Evolutionary conservation across 371 early-diverging fungal genomes (phyloP).

Genomic region (Rhizopus microsporus): DNA sequence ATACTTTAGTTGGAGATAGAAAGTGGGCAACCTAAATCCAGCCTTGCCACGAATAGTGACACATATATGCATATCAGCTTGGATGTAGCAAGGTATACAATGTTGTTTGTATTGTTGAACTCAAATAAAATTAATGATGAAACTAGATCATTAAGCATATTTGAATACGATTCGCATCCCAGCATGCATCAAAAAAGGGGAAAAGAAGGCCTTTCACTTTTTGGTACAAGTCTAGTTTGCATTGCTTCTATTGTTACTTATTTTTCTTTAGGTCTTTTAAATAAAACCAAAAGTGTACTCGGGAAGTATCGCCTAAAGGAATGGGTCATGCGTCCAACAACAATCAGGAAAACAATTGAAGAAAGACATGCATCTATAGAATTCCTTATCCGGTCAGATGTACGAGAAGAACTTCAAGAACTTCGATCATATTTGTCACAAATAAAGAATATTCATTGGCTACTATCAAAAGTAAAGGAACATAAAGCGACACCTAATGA

Average conservation of each 20-base stretch:
- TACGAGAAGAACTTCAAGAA: slow-evolving; percentile 34
- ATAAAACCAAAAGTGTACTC: slow-evolving; percentile 60
- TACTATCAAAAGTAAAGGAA: slow-evolving; percentile 52
- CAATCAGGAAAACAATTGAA: slow-evolving; percentile 44
- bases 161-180: slow-evolving; percentile 68
- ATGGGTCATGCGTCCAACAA: slow-evolving; percentile 69
- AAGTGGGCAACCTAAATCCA: too few relatives aligned
- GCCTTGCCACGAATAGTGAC: slow-evolving; percentile 19
- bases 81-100: background rate
- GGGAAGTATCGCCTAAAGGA: slow-evolving; percentile 58
- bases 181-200: slow-evolving; percentile 56
- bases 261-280: slow-evolving; percentile 53
- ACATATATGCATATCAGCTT: slow-evolving; percentile 46
- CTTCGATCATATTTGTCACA: slow-evolving; percentile 47
- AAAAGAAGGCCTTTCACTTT: slow-evolving; percentile 71
- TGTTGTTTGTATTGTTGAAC: background rate
- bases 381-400: slow-evolving; percentile 45
- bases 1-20: background rate
- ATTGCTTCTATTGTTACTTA: background rate
- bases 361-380: slow-evolving; percentile 59
- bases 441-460: slow-evolving; percentile 64
- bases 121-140: background rate
- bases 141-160: slow-evolving; percentile 67
- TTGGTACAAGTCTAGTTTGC: slow-evolving; percentile 42
- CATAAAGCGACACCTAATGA: slow-evolving; percentile 52